Base-by-base conservation (phyloP, 2,329 filamentous ascomycete genomes). In the Nannizziopsis arthrosporioides region DNA sequence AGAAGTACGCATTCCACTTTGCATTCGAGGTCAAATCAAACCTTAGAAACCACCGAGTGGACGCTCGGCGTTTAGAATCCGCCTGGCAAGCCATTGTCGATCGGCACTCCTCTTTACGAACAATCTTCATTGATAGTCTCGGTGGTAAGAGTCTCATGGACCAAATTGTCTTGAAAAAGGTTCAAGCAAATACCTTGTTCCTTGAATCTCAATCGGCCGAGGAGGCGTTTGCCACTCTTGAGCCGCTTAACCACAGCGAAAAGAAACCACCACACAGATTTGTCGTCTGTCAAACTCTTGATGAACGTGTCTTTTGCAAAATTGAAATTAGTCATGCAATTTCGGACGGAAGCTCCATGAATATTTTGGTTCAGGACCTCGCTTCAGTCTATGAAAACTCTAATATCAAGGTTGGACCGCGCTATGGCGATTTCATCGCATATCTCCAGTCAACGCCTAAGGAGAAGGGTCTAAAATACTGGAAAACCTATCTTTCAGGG, bases 311-410 rank as follows among this genome's bases (percentile, higher is more conserved):
- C 0, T 47, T 66, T 0, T 51, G 65, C 32, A 65, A 66, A 44
- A 49, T 67, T 6, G 63, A 65, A 48, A 64, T 67, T 27, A 66
- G 64, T 41, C 64, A 67, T 48, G 61, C 63, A 6, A 59, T 67
- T 19, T 63, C 65, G 5, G 64, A 67, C 31, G 64, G 63, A 22
- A 59, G 57, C 5, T 65, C 64, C 9, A 56, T 62, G n/a, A 56
- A 57, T 34, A 53, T 65, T 7, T 51, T 67, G 2, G 50, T 66
- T 2, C 57, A 55, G 35, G 63, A 66, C 42, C 47, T 66, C 18
- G 50, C 56, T 3, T 44, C 58, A 30, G 63, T 63, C 7, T 67
- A 67, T 48, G 58, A 59, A 17, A 55, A 54, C 17, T 57, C 65
- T 7, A 41, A 56, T 8, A 53, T 59, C 2, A 57, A 51, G 2